phyloP scores from a whole-genome alignment of 257 asterid species.

The Avicennia marina region DNA sequence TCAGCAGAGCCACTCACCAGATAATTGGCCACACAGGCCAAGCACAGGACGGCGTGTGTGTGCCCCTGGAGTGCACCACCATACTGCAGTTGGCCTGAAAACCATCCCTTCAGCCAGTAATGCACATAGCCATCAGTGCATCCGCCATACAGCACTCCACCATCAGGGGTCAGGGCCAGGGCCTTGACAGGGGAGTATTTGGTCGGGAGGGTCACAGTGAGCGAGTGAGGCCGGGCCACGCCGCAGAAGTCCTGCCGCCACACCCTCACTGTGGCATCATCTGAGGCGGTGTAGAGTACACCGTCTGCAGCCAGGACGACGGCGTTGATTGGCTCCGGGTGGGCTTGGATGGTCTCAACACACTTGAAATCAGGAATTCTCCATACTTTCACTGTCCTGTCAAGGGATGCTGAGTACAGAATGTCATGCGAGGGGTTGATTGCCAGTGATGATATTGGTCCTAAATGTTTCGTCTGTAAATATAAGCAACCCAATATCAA shows the following conservation, averaged over 20 bases:
- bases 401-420: constrained; percentile 74
- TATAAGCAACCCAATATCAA: too few relatives aligned
- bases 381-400: constrained; percentile 84
- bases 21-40: constrained; percentile 44
- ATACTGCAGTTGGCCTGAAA: constrained; percentile 81
- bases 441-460: constrained; percentile 79
- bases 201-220: constrained; percentile 76
- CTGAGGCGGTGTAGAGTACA: constrained; percentile 84
- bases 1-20: constrained; percentile 85
- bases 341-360: constrained; percentile 94
- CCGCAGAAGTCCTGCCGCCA: constrained; percentile 91
- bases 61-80: constrained; percentile 89
- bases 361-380: constrained; percentile 76
- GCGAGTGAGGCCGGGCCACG: constrained; percentile 72
- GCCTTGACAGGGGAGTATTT: constrained; percentile 86
- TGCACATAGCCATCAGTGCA: constrained; percentile 93
- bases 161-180: constrained; percentile 51
- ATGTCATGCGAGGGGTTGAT: constrained; percentile 73
- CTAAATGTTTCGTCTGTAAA: constrained; percentile 70
- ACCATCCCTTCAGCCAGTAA: constrained; percentile 87
- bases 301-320: constrained; percentile 80
- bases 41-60: constrained; percentile 84
- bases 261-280: constrained; percentile 81
- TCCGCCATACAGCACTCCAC: constrained; percentile 74
- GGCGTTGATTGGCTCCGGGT: constrained; percentile 75